Conservation (phyloP, 371 early-diverging fungal species). For the Saksenaea oblongispora region DNA sequence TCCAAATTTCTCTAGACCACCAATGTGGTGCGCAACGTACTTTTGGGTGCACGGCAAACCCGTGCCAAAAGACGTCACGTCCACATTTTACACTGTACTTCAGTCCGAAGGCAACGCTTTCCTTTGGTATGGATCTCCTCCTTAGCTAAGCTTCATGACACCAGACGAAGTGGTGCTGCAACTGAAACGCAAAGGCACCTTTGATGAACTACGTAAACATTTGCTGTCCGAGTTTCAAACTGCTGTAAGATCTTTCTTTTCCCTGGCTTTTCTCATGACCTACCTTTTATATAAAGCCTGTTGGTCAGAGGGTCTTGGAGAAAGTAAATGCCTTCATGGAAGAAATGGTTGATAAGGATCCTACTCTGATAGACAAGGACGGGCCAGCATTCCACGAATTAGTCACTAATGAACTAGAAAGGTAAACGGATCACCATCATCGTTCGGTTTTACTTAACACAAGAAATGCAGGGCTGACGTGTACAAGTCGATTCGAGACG, state of each 20-base stretch:
- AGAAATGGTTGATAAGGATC: conserved; percentile 30
- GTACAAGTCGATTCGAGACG: conserved; percentile 25
- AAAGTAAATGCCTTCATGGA: conserved; percentile 33
- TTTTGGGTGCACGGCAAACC: too few species aligned
- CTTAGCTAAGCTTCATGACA: conserved; percentile 21
- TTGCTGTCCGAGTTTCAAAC: conserved; percentile 37
- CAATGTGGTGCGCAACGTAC: too few species aligned
- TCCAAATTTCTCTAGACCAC: too few species aligned
- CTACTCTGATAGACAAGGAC: conserved; percentile 33
- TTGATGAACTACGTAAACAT: conserved; percentile 41
- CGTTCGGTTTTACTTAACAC: not conserved
- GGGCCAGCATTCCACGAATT: conserved; percentile 23
- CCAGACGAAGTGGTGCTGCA: conserved; percentile 45
- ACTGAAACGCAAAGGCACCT: conserved; percentile 43
- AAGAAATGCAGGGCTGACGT: conserved; percentile 20
- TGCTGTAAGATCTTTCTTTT: conserved; percentile 15
- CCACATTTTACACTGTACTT: too few species aligned
- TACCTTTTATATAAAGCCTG: conserved; percentile 12
- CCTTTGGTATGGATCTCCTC: not conserved
- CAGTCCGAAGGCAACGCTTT: too few species aligned
- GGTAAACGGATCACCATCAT: conserved; percentile 16
- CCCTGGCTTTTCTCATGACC: not conserved
- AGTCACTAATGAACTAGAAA: conserved; percentile 33
- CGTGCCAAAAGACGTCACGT: too few species aligned
- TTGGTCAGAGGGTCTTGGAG: conserved; percentile 27